Evolutionary conservation across 257 asterid species (phyloP), one percentile per base, ranked within the genome.

Genomic region (Fraxinus quadrangulata): DNA sequence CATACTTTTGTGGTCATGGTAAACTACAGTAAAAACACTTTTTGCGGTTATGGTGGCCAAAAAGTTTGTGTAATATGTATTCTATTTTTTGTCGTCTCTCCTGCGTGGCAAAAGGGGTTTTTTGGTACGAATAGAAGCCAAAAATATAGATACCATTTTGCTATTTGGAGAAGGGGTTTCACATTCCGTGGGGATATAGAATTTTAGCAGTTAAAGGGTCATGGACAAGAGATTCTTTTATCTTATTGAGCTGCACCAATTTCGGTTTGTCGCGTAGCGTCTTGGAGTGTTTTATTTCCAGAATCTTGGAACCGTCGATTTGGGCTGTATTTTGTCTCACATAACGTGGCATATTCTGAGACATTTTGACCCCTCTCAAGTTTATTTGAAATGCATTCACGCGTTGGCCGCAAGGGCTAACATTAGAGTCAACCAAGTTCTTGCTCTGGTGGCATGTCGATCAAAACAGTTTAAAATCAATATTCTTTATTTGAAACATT

Each of bases 61-160:
- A 56, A 59, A 59, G 76, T 31, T 67, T 30, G 71, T 54, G 54
- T 72, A 24, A 61, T 49, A 37, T 51, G 75, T 49, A 45, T 69
- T 72, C 28, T 72, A 73, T 61, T 61, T 81, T 77, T 75, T 30
- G 40, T 77, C 11, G 13, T 65, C 66, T 71, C 47, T 75, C 70
- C 40, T 14, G 63, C 72, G 61, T 51, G 68, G 68, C 61, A n/a
- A 75, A 71, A 70, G 54, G 65, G 75, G 34, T 59, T 67, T 67
- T 9, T 12, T 59, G 33, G 40, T 40, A 67, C 8, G 31, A 69
- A 69, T 66, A 72, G 59, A 73, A 59, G 9, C 75, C 23, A 78
- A 73, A 77, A 71, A 69, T 42, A 47, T 65, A 16, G 24, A 68
- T 67, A 72, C 68, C 36, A 31, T 19, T 70, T 68, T 33, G 71